Conservation (phyloP, 192 early-diverging fungal species). For the Linnemannia exigua region DNA sequence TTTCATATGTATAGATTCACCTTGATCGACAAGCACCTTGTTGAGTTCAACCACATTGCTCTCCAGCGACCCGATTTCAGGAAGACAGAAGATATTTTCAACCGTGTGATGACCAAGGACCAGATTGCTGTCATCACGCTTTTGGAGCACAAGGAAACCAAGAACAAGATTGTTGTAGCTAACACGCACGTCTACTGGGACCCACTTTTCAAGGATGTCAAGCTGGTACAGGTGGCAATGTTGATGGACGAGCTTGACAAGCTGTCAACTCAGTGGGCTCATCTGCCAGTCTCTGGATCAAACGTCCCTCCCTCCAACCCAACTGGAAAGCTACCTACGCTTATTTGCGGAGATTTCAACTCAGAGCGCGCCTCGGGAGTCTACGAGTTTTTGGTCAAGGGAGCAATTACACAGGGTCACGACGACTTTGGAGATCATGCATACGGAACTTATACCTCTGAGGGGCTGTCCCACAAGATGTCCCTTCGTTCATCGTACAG, state of each 20-base stretch:
- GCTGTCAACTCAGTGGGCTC: conserved; percentile 67
- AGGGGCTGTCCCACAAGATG: conserved; percentile 87
- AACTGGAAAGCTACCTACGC: conserved; percentile 65
- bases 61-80: conserved; percentile 90
- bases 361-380: conserved; percentile 91
- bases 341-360: conserved; percentile 98
- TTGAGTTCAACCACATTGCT: conserved; percentile 97
- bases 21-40: conserved; percentile 84
- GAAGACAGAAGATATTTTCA: conserved; percentile 94
- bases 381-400: conserved; percentile 89
- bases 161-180: conserved; percentile 78
- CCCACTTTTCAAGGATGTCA: conserved; percentile 91
- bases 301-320: conserved; percentile 44
- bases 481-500: conserved; percentile 88
- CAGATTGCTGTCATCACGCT: conserved; percentile 90
- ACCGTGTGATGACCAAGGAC: conserved; percentile 98
- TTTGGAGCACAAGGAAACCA: conserved; percentile 86
- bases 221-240: conserved; percentile 96
- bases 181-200: conserved; percentile 98
- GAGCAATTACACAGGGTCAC: conserved; percentile 85
- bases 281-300: conserved; percentile 38
- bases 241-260: conserved; percentile 90
- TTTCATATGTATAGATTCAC: conserved; percentile 70
- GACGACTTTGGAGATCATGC: conserved; percentile 84
- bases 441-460: conserved; percentile 88